Base-by-base conservation (phyloP, 345 rosid species). In the Corymbia maculata region DNA sequence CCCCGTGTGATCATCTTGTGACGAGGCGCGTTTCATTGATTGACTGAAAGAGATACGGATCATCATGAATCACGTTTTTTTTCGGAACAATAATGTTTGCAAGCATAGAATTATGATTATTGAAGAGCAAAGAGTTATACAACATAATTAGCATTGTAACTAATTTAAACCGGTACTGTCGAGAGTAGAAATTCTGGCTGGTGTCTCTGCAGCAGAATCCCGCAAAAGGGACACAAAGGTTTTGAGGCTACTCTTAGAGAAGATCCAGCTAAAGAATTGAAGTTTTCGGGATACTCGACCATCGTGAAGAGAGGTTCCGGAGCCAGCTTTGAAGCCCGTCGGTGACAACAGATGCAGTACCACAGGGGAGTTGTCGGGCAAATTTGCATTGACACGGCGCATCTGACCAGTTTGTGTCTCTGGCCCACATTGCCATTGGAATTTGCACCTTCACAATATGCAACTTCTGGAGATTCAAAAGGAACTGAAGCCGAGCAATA, bases 291-390 rank as follows among this genome's bases (percentile, higher is more conserved):
- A 91, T 88, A 92, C 24, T 92, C 85, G 10, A 94, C 89, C 94
- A 96, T 88, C 66, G 86, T 86, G 70, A 94, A 98, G 51, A 94
- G 89, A 22, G 90, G 75, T 79, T 88, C 95, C 2, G 97, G 97
- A 45, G 97, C 91, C 82, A 95, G 92, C 55, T 94, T 94, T 51
- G 91, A 87, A 61, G 91, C 89, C 89, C 90, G 42, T 90, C 98
- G 93, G 75, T 91, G 92, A 90, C 99, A 98, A 90, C 99, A 96
- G 89, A 94, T 94, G 95, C 99, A 98, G 92, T 92, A 91, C 98
- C 98, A 95, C 86, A 91, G 86, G 45, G 99, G 95, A 57, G 89
- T 91, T 17, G 94, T 87, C 51, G 84, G 64, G 92, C 99, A 96
- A 85, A 96, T 95, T 93, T 92, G 94, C 98, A 95, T 94, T 4